Evolutionary conservation across 1,139 yeast genomes (phyloP).

Genomic region (Yamadazyma sp.): DNA sequence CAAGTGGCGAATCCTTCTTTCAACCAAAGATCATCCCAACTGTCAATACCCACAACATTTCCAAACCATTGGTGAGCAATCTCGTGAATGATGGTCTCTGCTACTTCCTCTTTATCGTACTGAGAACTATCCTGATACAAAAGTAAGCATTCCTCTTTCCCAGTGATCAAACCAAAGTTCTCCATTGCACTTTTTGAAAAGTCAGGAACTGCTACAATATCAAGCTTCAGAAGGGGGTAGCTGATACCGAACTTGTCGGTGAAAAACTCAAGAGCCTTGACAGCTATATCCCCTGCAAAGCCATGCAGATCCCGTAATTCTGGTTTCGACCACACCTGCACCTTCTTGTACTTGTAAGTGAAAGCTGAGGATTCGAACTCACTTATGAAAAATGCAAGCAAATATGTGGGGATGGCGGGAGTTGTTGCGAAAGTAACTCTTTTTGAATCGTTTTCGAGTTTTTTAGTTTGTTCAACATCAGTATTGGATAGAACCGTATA

Average conservation of each 20-base stretch:
- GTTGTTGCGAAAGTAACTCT: slow-evolving; percentile 53
- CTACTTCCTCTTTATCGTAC: slow-evolving; percentile 48
- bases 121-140: slow-evolving; percentile 47
- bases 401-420: slow-evolving; percentile 76
- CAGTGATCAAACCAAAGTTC: slow-evolving; percentile 57
- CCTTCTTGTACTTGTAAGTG: slow-evolving; percentile 62
- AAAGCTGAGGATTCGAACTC: slow-evolving; percentile 72
- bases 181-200: slow-evolving; percentile 66
- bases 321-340: slow-evolving; percentile 55
- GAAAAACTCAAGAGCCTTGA: slow-evolving; percentile 52
- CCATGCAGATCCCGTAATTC: slow-evolving; percentile 51
- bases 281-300: slow-evolving; percentile 52
- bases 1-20: slow-evolving; percentile 68
- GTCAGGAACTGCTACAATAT: slow-evolving; percentile 56
- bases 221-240: slow-evolving; percentile 61
- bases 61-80: slow-evolving; percentile 71
- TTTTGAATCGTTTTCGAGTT: slow-evolving; percentile 47
- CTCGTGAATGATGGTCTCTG: slow-evolving; percentile 61
- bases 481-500: slow-evolving; percentile 77
- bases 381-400: slow-evolving; percentile 77
- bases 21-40: slow-evolving; percentile 66
- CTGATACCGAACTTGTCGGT: slow-evolving; percentile 53
- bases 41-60: slow-evolving; percentile 60
- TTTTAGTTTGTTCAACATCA: slow-evolving; percentile 59
- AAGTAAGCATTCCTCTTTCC: slow-evolving; percentile 53